Base-by-base conservation (phyloP, 2,329 filamentous ascomycete species). In the Cytospora paraplurivora region DNA sequence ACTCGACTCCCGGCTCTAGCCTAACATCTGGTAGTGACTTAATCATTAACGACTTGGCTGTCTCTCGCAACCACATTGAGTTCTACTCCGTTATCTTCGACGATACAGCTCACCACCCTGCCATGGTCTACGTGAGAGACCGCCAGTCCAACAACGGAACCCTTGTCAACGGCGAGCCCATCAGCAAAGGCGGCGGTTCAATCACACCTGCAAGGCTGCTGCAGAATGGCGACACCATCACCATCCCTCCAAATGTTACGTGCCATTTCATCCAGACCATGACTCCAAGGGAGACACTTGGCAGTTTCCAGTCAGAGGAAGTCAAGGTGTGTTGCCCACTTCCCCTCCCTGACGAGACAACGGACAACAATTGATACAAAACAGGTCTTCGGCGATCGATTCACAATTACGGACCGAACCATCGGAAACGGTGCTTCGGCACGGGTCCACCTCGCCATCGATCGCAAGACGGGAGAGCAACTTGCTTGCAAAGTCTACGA, bases 401-500 rank as follows among this genome's bases (percentile, higher is more conserved):
- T 81, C 68, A 68, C 73, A 2, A 74, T 89, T 34, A 81, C 76
- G 1, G 71, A 78, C 49, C 79, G 81, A 11, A 71, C 79, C 3
- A 76, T 89, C 32, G 86, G 87, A 5, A 70, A 73, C 38, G 87
- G 87, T 7, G 78, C 76, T 2, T 79, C 80, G 69, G 84, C 83
- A 10, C 75, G 75, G 50, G 83, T 89, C 3, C 79, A 83, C 62
- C 76, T 88, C 11, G 85, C 82, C 6, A 71, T 81, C 3, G 80
- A 90, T 17, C 72, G 76, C 32, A 72, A 72, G 7, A 84, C 82
- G 0, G 78, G 80, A 44, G 80, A 79, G 62, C 89, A 92, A 69
- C 67, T 91, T 21, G 88, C 88, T 12, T 92, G 89, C 77, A 92
- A 92, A 69, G 74, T 91, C 10, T 77, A 90, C 58, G 77, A 84